Base-by-base conservation (phyloP, 768 basidiomycete genomes). In the Leccinum imitatum region DNA sequence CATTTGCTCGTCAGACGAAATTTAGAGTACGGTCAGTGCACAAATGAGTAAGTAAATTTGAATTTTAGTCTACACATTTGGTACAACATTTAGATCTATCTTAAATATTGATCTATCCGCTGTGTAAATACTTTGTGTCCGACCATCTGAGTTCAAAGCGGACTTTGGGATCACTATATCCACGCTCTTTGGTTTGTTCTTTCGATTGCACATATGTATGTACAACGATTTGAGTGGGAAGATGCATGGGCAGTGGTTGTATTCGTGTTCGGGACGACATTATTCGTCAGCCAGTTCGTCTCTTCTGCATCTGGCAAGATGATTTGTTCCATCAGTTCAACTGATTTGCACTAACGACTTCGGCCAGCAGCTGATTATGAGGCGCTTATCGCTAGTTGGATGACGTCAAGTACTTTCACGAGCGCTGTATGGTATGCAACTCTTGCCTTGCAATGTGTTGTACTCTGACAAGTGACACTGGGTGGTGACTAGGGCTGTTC, bases 201-300 rank as follows among this genome's bases (percentile, higher is more conserved):
- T 67, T 44, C 59, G 67, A 31, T 25, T 60, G 19, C 56, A 30
- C n/a, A 60, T 67, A 23, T 23, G 23, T 23, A 23, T 23, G 21
- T 23, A 57, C 63, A 50, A 50, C 30, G 63, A 27, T 63, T 68
- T 35, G 63, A 67, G 67, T 69, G 69, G 67, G 69, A 70, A 57
- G 68, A 68, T 46, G 14, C 41, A 2, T 71, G 67, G 66, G 63
- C 69, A 19, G 60, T 31, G n/a, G 51, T 21, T n/a, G 51, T n/a
- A 11, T 31, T 52, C 51, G n/a, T 52, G 30, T 52, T 31, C 31
- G 51, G 51, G 51, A 52, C 31, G 51, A 19, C 51, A 52, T 52
- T 31, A 19, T 27, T 21, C 30, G 15, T 52, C 9, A 33, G 19
- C 51, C 51, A 52, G 10, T 19, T 52, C 31, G 13, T 52, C 4